Evolutionary conservation across 208 protist genomes (phyloP).

Genomic region (Wallacemonas sp.): DNA sequence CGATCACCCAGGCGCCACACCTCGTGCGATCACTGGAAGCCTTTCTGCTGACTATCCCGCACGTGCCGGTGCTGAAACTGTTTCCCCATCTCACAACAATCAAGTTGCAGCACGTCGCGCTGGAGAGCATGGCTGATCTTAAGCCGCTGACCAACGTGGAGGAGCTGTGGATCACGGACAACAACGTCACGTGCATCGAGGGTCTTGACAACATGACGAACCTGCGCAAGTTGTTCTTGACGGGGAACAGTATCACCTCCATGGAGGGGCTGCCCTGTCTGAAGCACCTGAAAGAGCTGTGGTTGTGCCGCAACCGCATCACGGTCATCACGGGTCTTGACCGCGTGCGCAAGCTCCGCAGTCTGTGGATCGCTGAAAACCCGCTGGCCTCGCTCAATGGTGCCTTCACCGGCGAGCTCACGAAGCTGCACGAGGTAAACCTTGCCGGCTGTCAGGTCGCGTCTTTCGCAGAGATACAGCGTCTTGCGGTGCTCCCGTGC

Average conservation of each 20-base stretch:
- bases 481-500: slow-evolving; percentile 60
- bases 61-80: slow-evolving; percentile 49
- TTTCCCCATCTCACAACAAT: slow-evolving; percentile 80
- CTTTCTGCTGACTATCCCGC: slow-evolving; percentile 75
- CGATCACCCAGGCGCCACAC: slow-evolving; percentile 54
- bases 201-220: slow-evolving; percentile 65
- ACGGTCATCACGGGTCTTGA: slow-evolving; percentile 39
- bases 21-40: slow-evolving; percentile 69
- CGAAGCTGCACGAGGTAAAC: slow-evolving; percentile 86
- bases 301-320: slow-evolving; percentile 78
- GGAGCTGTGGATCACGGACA: slow-evolving; percentile 90
- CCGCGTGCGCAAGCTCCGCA: slow-evolving; percentile 56
- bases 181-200: slow-evolving; percentile 74
- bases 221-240: slow-evolving; percentile 79
- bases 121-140: slow-evolving; percentile 74
- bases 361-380: slow-evolving; percentile 83
- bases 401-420: slow-evolving; percentile 44
- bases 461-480: slow-evolving; percentile 84
- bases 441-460: slow-evolving; percentile 83
- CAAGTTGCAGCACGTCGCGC: slow-evolving; percentile 72
- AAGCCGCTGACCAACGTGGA: slow-evolving; percentile 62
- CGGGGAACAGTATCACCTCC: slow-evolving; percentile 79
- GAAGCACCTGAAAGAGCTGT: slow-evolving; percentile 72
- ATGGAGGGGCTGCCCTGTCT: slow-evolving; percentile 74
- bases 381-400: slow-evolving; percentile 50